A percentile compares a stretch with the other conserved stretches of the same genome.
Evolutionary conservation across 1,139 yeast genomes (phyloP).

Genomic region (Kluyveromyces marxianus): DNA sequence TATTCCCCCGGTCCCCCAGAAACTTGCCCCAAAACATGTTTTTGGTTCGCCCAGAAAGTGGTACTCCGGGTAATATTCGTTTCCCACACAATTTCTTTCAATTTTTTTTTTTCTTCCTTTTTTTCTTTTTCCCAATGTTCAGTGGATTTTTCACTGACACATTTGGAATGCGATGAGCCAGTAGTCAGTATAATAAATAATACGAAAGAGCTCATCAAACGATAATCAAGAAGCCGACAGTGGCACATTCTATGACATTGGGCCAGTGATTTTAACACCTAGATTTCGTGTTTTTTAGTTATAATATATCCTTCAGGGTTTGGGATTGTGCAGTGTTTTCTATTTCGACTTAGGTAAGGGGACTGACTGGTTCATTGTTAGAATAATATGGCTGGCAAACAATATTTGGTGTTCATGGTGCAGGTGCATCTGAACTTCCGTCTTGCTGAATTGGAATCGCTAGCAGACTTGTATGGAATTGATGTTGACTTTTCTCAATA

Average conservation of each 20-base stretch:
- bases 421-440: constrained; percentile 79
- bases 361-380: too few species aligned
- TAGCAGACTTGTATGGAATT: constrained; percentile 59
- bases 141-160: background rate
- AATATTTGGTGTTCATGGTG: constrained; percentile 72
- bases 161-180: too few species aligned
- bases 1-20: too few species aligned
- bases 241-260: too few species aligned
- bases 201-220: too few species aligned
- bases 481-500: constrained; percentile 54
- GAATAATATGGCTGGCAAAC: constrained; percentile 15
- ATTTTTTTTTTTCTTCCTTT: background rate
- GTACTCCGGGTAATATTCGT: background rate
- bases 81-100: background rate
- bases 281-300: too few species aligned
- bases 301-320: too few species aligned
- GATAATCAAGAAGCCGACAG: too few species aligned
- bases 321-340: too few species aligned
- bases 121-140: background rate
- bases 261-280: too few species aligned
- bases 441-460: constrained; percentile 71
- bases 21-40: background rate
- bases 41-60: background rate
- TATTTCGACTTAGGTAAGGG: too few species aligned
- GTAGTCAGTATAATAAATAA: too few species aligned